Conservation (phyloP, 140 eudicot genomes). For the Artemisia princeps region DNA sequence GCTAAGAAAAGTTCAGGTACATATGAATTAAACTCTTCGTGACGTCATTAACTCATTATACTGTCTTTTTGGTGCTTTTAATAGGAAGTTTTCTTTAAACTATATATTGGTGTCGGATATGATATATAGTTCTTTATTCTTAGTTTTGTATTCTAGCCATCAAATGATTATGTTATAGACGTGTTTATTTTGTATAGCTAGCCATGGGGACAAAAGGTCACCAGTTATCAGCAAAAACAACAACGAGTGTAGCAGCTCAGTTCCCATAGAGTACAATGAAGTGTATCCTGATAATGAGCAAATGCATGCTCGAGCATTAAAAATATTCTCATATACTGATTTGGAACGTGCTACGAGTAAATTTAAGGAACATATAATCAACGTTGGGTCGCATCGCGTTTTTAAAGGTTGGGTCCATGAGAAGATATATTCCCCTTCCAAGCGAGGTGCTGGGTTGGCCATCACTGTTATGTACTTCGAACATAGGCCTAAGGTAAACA, state of each 20-base stretch:
- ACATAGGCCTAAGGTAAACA: not conserved
- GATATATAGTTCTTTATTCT: no score
- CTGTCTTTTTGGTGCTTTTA: not conserved
- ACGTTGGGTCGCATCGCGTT: not conserved
- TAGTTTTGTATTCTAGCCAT: no score
- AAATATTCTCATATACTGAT: conserved; percentile 14
- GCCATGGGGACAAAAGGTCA: conserved; percentile 7
- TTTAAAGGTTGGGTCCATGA: conserved; percentile 12
- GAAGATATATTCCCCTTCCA: not conserved
- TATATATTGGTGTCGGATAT: not conserved
- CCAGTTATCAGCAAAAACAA: conserved; percentile 5
- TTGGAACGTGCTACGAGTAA: conserved; percentile 17
- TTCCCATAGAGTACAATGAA: not conserved
- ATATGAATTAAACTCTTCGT: not conserved
- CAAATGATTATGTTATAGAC: no score
- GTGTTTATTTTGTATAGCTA: not conserved
- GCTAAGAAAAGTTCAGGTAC: not conserved
- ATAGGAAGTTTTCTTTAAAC: not conserved
- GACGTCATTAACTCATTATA: not conserved
- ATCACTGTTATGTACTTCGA: not conserved
- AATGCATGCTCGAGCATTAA: not conserved
- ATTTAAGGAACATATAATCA: not conserved
- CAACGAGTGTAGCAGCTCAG: not conserved
- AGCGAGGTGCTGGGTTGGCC: not conserved
- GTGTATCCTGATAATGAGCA: conserved; percentile 3